Conservation (phyloP, 176 grass and related monocot species). For the Carex parvula region DNA sequence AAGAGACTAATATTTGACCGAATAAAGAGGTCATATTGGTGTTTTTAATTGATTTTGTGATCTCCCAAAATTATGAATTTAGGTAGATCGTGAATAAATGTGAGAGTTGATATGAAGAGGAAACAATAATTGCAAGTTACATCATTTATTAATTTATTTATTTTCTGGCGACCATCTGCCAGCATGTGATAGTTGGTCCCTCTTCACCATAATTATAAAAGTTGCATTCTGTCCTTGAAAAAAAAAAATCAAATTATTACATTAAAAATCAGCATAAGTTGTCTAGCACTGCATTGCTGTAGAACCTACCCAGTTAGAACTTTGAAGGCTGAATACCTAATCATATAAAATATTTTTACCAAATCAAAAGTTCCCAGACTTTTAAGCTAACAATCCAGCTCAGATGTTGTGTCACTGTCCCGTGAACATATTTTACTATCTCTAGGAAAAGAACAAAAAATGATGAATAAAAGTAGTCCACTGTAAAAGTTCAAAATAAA, state of each 20-base stretch:
- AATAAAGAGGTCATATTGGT: background rate
- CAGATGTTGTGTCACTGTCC: slow-evolving; percentile 7
- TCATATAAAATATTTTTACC: background rate
- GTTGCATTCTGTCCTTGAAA: background rate
- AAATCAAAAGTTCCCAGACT: slow-evolving; percentile 13
- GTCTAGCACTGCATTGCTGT: background rate
- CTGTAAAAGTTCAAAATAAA: background rate
- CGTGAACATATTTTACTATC: slow-evolving; percentile 2
- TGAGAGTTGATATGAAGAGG: background rate
- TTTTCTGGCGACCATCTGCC: slow-evolving; percentile 6
- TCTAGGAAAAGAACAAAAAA: background rate
- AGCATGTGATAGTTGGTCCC: slow-evolving; percentile 18
- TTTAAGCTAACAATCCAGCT: slow-evolving; percentile 25
- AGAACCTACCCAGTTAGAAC: background rate
- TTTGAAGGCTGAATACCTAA: background rate
- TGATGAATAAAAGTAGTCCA: background rate
- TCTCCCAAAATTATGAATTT: background rate
- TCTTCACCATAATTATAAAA: background rate
- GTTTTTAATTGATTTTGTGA: background rate
- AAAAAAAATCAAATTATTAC: background rate
- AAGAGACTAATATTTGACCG: background rate
- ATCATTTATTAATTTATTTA: background rate
- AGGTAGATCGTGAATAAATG: slow-evolving; percentile 20
- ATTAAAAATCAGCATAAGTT: background rate
- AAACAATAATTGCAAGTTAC: slow-evolving; percentile 11